A percentile compares a stretch with the other conserved stretches of the same genome.
Conservation (phyloP, 345 rosid species). For the Lepidium africanum region DNA sequence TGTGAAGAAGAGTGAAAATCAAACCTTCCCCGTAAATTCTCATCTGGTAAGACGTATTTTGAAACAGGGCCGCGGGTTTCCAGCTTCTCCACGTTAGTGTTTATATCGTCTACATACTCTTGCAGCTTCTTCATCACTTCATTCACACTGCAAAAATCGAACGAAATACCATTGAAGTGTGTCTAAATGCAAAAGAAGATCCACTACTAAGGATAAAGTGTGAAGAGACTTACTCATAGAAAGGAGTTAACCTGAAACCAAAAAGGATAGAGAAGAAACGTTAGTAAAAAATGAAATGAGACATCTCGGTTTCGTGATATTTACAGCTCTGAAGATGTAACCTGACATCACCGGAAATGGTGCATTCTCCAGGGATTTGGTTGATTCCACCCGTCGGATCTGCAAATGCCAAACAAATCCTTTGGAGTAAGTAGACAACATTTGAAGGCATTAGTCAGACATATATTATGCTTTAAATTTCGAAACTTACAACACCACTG, state of each 20-base stretch:
- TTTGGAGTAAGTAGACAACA: conserved; percentile 13
- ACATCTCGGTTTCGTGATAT: not conserved
- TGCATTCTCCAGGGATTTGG: conserved; percentile 94
- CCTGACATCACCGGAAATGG: conserved; percentile 92
- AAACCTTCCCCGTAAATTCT: conserved; percentile 80
- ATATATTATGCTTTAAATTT: not conserved
- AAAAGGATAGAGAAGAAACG: not conserved
- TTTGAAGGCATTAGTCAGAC: conserved; percentile 2
- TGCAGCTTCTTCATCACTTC: conserved; percentile 68
- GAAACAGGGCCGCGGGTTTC: conserved; percentile 81
- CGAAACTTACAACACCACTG: conserved; percentile 81
- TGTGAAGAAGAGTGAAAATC: not conserved
- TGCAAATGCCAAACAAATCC: conserved; percentile 17
- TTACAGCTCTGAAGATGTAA: conserved; percentile 7
- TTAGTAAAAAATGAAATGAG: not conserved
- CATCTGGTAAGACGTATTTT: conserved; percentile 69
- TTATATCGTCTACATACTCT: conserved; percentile 81
- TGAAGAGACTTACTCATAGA: conserved; percentile 67
- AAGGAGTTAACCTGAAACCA: conserved; percentile 82
- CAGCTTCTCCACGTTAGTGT: conserved; percentile 61
- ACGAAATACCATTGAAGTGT: not conserved
- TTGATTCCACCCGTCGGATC: conserved; percentile 99
- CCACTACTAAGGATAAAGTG: not conserved
- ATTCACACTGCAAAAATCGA: conserved; percentile 38
- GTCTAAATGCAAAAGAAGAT: not conserved